phyloP scores from a whole-genome alignment of 192 early-diverging fungal genomes.

The Backusella liffmaniae region DNA sequence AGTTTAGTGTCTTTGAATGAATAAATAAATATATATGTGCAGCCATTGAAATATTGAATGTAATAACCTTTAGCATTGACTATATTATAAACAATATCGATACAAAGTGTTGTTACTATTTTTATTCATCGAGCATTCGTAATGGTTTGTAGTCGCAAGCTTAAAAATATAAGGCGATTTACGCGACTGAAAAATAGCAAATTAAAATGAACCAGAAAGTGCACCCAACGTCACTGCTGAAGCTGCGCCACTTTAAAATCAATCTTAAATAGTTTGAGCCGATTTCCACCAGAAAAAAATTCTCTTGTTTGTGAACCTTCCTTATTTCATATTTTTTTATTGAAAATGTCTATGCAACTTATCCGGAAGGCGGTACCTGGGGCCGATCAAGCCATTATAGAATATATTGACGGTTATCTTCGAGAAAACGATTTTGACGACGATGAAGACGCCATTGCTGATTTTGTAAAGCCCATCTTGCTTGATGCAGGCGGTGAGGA shows the following conservation, averaged over 20 bases:
- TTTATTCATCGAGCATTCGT: no score
- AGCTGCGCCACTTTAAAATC: conserved; percentile 1
- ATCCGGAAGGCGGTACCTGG: conserved; percentile 62
- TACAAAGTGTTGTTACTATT: no score
- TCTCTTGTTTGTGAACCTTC: neutral
- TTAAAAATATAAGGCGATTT: no score
- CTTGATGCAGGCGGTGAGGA: conserved; percentile 66
- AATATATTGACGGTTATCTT: conserved; percentile 77
- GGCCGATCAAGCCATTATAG: conserved; percentile 72
- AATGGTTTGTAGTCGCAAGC: no score
- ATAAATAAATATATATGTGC: neutral
- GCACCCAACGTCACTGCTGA: neutral
- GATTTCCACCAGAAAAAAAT: neutral
- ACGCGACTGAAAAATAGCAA: no score
- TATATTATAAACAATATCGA: no score
- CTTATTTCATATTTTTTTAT: neutral
- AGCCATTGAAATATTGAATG: neutral
- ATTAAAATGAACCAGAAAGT: neutral
- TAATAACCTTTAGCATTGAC: no score
- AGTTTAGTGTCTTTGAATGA: neutral
- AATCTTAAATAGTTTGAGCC: neutral
- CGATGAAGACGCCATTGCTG: conserved; percentile 60
- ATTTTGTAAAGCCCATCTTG: conserved; percentile 68
- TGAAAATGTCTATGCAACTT: conserved; percentile 31
- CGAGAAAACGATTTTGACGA: conserved; percentile 53